These are phyloP conservation scores for Parastagonospora nodorum DNA, from an alignment of 2,329 filamentous ascomycete genomes.

Conservation along the genomic window DNA sequence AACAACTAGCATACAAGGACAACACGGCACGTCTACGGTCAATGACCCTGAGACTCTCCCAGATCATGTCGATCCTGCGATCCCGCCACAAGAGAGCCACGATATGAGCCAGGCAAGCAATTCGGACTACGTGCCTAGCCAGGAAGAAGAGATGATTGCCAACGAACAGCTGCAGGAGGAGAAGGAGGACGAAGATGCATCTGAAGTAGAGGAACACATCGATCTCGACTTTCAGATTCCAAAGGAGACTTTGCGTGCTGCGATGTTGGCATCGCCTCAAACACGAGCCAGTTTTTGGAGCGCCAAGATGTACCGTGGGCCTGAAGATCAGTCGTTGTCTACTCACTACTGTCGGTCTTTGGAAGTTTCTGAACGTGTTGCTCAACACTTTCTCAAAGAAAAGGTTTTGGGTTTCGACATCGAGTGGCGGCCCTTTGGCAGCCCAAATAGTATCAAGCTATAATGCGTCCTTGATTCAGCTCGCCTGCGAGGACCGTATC, in stretches of 20 bases:
- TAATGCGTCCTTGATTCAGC: conserved; percentile 81
- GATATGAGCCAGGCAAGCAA: conserved; percentile 1
- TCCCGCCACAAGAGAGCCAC: background rate
- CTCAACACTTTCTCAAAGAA: conserved; percentile 70
- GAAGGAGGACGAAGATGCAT: conserved; percentile 16
- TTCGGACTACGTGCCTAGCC: conserved; percentile 1
- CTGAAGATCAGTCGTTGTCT: conserved; percentile 59
- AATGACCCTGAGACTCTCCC: background rate
- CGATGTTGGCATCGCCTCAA: conserved; percentile 37
- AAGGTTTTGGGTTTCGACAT: conserved; percentile 84
- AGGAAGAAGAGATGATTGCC: conserved; percentile 1
- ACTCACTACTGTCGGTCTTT: conserved; percentile 79
- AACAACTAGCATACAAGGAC: too few species aligned
- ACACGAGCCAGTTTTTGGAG: conserved; percentile 63
- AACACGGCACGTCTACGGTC: background rate
- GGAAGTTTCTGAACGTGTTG: conserved; percentile 69
- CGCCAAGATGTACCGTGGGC: conserved; percentile 68
- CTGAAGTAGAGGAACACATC: conserved; percentile 17
- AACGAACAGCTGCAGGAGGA: conserved; percentile 7
- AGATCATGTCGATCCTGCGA: background rate
- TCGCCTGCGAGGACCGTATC: conserved; percentile 77
- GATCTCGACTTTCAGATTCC: conserved; percentile 43
- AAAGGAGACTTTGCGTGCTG: conserved; percentile 26
- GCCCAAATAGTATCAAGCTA: conserved; percentile 67
- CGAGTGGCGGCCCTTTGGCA: conserved; percentile 70